Percentiles rank a stretch among this genome's conserved stretches.
Evolutionary conservation across 768 basidiomycete genomes (phyloP).

Genomic region (Boletus edulis): DNA sequence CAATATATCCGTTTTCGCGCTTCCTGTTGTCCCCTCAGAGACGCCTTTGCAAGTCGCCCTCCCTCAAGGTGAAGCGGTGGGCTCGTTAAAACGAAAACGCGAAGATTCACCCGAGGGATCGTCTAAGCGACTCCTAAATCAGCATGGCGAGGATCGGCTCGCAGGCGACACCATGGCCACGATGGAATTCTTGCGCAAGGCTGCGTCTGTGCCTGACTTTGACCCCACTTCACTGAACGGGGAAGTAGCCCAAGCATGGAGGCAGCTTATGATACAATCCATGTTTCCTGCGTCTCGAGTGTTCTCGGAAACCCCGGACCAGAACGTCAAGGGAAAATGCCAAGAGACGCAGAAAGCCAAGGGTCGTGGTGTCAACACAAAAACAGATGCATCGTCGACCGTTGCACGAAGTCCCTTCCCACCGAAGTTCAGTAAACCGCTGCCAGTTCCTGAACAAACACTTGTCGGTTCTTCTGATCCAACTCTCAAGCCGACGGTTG

Average conservation of each 20-base stretch:
- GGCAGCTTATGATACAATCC: constrained; percentile 45
- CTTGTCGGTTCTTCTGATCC: constrained; percentile 16
- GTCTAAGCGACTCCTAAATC: constrained; percentile 33
- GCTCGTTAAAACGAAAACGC: constrained; percentile 43
- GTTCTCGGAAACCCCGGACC: constrained; percentile 9
- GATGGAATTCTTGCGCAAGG: constrained; percentile 17
- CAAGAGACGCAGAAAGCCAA: constrained; percentile 14
- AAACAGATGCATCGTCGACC: constrained; percentile 1
- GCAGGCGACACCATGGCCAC: not conserved
- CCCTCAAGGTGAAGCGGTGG: not conserved
- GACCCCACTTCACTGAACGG: constrained; percentile 36
- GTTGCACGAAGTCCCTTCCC: constrained; percentile 13
- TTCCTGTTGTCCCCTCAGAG: constrained; percentile 43
- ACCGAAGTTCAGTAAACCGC: constrained; percentile 12
- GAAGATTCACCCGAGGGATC: constrained; percentile 36
- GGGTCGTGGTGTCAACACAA: not conserved
- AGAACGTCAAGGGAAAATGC: constrained; percentile 2
- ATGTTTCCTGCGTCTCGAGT: constrained; percentile 56
- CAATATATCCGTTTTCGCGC: constrained; percentile 61
- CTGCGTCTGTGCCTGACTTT: constrained; percentile 26
- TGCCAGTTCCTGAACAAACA: constrained; percentile 24
- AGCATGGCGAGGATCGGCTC: not conserved
- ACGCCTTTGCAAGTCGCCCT: not conserved
- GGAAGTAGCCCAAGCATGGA: constrained; percentile 53
- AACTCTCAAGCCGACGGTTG: constrained; percentile 37